Evolutionary conservation across 2,329 filamentous ascomycete genomes (phyloP).

Genomic region (Gliomastix tumulicola): DNA sequence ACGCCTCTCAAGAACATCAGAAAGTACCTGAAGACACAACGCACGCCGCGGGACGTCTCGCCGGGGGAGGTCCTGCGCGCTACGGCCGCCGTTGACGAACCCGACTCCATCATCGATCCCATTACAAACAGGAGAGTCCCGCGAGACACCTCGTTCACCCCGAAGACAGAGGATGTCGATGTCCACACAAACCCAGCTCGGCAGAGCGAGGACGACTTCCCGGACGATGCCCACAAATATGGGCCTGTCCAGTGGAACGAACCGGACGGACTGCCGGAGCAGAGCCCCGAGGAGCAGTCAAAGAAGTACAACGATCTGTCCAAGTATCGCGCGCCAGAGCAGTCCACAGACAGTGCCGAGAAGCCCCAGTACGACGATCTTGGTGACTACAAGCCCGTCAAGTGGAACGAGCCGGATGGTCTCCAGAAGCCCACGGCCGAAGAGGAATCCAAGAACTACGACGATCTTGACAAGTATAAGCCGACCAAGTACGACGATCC

Average conservation of each 20-base stretch:
- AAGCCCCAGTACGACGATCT: constrained; percentile 20
- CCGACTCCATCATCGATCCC: constrained; percentile 38
- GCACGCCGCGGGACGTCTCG: constrained; percentile 9
- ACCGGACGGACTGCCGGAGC: constrained; percentile 13
- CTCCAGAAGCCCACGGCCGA: constrained; percentile 13
- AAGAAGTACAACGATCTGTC: constrained; percentile 26
- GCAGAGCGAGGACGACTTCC: constrained; percentile 6
- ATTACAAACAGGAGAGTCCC: constrained; percentile 49
- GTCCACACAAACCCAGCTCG: too few relatives aligned
- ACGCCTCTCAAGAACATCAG: constrained; percentile 24
- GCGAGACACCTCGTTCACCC: constrained; percentile 13
- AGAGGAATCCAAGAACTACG: constrained; percentile 22
- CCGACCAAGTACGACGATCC: constrained; percentile 22
- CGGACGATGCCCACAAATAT: constrained; percentile 27
- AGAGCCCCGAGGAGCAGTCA: constrained; percentile 14
- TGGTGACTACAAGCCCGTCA: constrained; percentile 25
- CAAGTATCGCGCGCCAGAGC: constrained; percentile 15
- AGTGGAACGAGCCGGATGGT: constrained; percentile 19
- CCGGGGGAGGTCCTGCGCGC: constrained; percentile 14
- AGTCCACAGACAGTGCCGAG: constrained; percentile 15
- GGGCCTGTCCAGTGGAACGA: constrained; percentile 16
- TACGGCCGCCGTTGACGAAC: constrained; percentile 11
- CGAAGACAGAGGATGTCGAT: background rate
- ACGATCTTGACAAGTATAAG: constrained; percentile 27
- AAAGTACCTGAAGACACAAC: constrained; percentile 18